A percentile compares a stretch with the other conserved stretches of the same genome.
Conservation (phyloP, 805 yeast species). For the Clavispora fructus region DNA sequence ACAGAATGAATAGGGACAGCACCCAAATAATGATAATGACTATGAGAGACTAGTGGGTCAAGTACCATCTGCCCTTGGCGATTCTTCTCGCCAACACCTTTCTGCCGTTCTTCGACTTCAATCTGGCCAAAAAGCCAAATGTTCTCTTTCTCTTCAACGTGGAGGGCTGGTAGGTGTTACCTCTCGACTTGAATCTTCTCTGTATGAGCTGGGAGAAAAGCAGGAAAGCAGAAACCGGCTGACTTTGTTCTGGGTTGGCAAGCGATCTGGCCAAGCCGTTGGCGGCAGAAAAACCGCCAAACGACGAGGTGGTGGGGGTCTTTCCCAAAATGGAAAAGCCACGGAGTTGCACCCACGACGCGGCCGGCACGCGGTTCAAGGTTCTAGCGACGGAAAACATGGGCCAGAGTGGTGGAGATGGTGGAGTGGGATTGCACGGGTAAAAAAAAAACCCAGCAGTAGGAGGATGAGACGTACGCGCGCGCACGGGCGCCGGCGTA, state of each 20-base stretch:
- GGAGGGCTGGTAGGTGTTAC: constrained; percentile 93
- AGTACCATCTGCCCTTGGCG: constrained; percentile 90
- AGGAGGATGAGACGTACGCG: constrained; percentile 2
- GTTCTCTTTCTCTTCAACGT: constrained; percentile 86
- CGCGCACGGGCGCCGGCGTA: neutral
- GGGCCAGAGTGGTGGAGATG: neutral
- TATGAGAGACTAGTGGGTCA: constrained; percentile 52
- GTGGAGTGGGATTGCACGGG: neutral
- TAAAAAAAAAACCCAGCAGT: neutral
- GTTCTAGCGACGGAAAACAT: neutral
- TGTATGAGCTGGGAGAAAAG: constrained; percentile 39
- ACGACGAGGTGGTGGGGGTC: constrained; percentile 1
- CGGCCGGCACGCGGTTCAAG: neutral
- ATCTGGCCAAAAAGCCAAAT: constrained; percentile 83
- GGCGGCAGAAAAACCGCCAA: neutral
- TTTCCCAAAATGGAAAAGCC: constrained; percentile 11
- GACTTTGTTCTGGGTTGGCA: constrained; percentile 8
- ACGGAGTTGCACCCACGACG: constrained; percentile 2
- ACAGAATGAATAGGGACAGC: neutral
- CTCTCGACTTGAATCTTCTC: constrained; percentile 79
- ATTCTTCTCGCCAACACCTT: constrained; percentile 72
- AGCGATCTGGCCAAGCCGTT: constrained; percentile 2
- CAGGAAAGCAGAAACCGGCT: constrained; percentile 14
- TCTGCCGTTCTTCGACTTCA: constrained; percentile 69
- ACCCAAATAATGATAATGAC: neutral